These are phyloP conservation scores for Globisporangium heterothallicum DNA, from an alignment of 352 stramenopile genomes.

Conservation along the genomic window DNA sequence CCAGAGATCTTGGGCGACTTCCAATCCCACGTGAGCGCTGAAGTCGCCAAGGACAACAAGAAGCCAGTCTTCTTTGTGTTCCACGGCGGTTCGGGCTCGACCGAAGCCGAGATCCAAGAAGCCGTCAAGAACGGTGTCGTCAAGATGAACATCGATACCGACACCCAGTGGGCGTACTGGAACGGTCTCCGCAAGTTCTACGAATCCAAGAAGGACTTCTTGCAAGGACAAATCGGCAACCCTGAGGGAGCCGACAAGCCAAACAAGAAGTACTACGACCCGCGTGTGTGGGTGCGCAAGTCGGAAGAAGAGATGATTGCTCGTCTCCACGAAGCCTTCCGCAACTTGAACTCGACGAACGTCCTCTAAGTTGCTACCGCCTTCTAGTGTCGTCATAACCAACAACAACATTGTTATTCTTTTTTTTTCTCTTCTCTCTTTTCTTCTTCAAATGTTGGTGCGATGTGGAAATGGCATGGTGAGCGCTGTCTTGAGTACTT, in stretches of 20 bases:
- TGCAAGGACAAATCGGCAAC: constrained; percentile 98
- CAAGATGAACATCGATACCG: constrained; percentile 99
- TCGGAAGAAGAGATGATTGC: constrained; percentile 94
- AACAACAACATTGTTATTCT: constrained; percentile 8
- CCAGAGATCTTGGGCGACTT: constrained; percentile 96
- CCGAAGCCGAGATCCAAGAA: constrained; percentile 94
- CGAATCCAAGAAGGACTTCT: constrained; percentile 95
- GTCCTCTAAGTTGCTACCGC: constrained; percentile 42
- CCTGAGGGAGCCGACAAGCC: constrained; percentile 94
- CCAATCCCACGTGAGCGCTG: constrained; percentile 84
- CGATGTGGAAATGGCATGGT: too few species aligned
- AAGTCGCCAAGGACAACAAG: constrained; percentile 74
- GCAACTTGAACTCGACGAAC: constrained; percentile 86
- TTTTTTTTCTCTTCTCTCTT: constrained; percentile 1
- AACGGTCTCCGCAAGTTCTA: constrained; percentile 97
- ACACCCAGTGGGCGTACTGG: constrained; percentile 99
- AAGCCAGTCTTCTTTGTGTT: constrained; percentile 99
- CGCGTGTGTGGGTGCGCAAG: constrained; percentile 96
- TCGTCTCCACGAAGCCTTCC: constrained; percentile 88
- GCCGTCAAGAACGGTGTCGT: constrained; percentile 95
- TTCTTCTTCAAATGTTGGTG: not conserved
- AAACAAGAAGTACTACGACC: constrained; percentile 99
- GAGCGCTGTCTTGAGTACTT: too few species aligned
- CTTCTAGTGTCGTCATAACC: constrained; percentile 7
- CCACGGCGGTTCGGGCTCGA: constrained; percentile 97